Evolutionary conservation across 331 rosid genomes (phyloP).

Genomic region (Saraca asoca): DNA sequence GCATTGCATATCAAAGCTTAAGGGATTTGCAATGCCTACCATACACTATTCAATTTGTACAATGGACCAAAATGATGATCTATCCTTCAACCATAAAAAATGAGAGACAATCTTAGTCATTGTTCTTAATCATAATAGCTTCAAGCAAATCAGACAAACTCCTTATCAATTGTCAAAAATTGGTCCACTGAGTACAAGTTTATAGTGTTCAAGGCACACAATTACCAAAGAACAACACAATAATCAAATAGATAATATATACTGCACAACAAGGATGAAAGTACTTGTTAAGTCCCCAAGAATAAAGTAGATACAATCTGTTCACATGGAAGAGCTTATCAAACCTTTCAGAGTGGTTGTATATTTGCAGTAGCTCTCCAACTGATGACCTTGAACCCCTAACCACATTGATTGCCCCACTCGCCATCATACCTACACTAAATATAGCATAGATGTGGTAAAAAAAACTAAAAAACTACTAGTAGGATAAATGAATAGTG

Average conservation of each 20-base stretch:
- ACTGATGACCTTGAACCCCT: constrained; percentile 92
- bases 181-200: constrained; percentile 5
- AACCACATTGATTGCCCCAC: constrained; percentile 87
- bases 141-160: constrained; percentile 1
- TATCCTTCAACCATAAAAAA: constrained; percentile 14
- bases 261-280: constrained; percentile 21
- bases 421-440: constrained; percentile 86
- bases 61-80: neutral
- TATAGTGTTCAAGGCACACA: neutral
- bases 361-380: constrained; percentile 81
- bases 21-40: constrained; percentile 3
- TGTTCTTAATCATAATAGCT: neutral
- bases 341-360: constrained; percentile 89
- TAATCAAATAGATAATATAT: constrained; percentile 17
- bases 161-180: constrained; percentile 12
- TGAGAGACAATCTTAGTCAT: constrained; percentile 4
- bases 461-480: neutral
- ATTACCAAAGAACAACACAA: neutral
- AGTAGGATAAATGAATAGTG: neutral
- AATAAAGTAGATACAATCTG: constrained; percentile 10
- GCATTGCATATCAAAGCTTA: constrained; percentile 2
- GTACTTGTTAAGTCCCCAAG: constrained; percentile 9
- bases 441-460: constrained; percentile 35
- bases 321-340: constrained; percentile 14
- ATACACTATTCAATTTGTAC: constrained; percentile 14